phyloP scores from a whole-genome alignment of 108 stramenopile genomes.

The Skeletonema menzelii region DNA sequence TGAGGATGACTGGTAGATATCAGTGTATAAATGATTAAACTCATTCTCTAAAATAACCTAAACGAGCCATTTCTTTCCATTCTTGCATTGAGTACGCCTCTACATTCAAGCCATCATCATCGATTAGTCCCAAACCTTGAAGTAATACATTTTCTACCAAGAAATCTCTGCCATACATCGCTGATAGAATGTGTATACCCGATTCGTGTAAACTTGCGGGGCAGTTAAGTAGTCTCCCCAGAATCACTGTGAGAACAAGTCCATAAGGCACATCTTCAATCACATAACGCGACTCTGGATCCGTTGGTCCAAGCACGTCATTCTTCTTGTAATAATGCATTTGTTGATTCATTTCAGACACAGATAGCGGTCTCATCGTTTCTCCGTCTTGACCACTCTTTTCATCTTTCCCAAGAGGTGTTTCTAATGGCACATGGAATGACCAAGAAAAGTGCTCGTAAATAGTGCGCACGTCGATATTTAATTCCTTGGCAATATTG shows the following conservation, averaged over 20 bases:
- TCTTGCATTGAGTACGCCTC: slow-evolving; percentile 8
- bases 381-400: slow-evolving; percentile 8
- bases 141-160: slow-evolving; percentile 61
- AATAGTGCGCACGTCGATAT: slow-evolving; percentile 57
- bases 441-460: slow-evolving; percentile 64
- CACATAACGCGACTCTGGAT: slow-evolving; percentile 58
- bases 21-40: neutral
- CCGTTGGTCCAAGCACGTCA: slow-evolving; percentile 62
- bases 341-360: slow-evolving; percentile 73
- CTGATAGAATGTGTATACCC: slow-evolving; percentile 55
- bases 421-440: slow-evolving; percentile 62
- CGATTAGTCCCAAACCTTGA: slow-evolving; percentile 42
- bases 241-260: slow-evolving; percentile 44
- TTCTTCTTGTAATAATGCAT: slow-evolving; percentile 56
- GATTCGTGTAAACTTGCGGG: slow-evolving; percentile 65
- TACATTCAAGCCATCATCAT: neutral
- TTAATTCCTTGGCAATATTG: slow-evolving; percentile 53
- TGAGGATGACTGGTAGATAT: slow-evolving; percentile 14
- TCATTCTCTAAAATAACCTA: slow-evolving; percentile 22
- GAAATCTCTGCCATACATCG: slow-evolving; percentile 74
- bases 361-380: slow-evolving; percentile 32
- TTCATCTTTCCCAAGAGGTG: neutral
- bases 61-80: slow-evolving; percentile 45
- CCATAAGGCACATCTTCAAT: slow-evolving; percentile 78
- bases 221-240: slow-evolving; percentile 49